A percentile compares a stretch with the other conserved stretches of the same genome.
Conservation (phyloP, 2,329 filamentous ascomycete genomes). For the Pseudogymnoascus sp. region DNA sequence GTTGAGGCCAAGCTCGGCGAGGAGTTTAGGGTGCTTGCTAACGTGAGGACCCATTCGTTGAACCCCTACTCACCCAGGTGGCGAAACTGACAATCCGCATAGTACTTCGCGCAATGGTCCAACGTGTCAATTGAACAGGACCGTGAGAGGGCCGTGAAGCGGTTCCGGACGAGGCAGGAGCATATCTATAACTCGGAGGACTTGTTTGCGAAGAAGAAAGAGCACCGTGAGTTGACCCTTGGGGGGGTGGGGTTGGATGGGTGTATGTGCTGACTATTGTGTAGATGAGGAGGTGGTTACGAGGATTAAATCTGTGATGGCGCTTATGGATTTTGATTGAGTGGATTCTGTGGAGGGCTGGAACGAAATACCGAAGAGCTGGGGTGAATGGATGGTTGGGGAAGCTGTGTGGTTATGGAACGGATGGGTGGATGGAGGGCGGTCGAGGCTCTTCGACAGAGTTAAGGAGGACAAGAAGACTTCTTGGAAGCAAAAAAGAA, state of each 20-base stretch:
- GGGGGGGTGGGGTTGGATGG: neutral
- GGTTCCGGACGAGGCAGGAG: slow-evolving; percentile 74
- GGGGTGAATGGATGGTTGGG: neutral
- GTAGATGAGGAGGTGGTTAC: slow-evolving; percentile 49
- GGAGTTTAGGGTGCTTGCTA: slow-evolving; percentile 60
- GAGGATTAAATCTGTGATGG: slow-evolving; percentile 55
- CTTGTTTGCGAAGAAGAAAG: slow-evolving; percentile 62
- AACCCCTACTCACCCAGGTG: too few relatives aligned
- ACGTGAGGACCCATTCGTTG: slow-evolving; percentile 36
- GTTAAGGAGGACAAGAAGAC: neutral
- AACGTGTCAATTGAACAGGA: slow-evolving; percentile 64
- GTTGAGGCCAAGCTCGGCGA: slow-evolving; percentile 58
- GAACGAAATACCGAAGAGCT: neutral
- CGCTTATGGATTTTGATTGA: slow-evolving; percentile 34
- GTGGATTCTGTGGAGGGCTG: neutral
- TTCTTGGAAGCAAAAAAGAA: neutral
- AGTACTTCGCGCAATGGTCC: slow-evolving; percentile 80
- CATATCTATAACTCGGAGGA: slow-evolving; percentile 70
- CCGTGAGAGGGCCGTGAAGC: slow-evolving; percentile 67
- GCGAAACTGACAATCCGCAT: neutral
- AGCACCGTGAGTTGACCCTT: slow-evolving; percentile 58
- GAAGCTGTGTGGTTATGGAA: too few relatives aligned
- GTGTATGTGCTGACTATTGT: slow-evolving; percentile 16
- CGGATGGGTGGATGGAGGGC: too few relatives aligned
- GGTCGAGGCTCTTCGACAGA: neutral